Percentiles rank a stretch among this genome's conserved stretches.
phyloP scores from a whole-genome alignment of 495 filamentous ascomycete genomes.

The Hypoxylon fuscum region DNA sequence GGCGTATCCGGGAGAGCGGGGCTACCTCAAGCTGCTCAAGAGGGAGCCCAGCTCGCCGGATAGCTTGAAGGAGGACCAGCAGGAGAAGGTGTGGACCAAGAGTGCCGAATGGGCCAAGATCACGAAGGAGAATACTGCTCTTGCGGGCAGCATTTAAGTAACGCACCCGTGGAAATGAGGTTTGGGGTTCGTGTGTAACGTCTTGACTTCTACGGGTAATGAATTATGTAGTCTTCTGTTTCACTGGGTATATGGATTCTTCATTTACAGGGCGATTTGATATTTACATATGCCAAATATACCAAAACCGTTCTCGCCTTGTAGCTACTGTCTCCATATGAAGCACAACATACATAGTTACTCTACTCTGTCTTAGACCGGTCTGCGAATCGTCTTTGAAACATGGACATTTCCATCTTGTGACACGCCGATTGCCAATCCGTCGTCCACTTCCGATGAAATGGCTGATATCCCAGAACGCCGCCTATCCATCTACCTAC shows the following conservation, averaged over 20 bases:
- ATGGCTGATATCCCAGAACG: slow-evolving; percentile 62
- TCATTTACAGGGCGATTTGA: neutral
- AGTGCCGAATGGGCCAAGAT: slow-evolving; percentile 54
- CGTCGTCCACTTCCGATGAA: slow-evolving; percentile 59
- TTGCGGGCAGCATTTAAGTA: slow-evolving; percentile 13
- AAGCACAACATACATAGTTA: neutral
- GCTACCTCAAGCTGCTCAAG: slow-evolving; percentile 51
- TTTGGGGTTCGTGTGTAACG: neutral
- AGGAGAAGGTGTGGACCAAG: slow-evolving; percentile 56
- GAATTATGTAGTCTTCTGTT: slow-evolving; percentile 1
- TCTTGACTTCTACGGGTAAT: neutral
- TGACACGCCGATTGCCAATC: slow-evolving; percentile 59
- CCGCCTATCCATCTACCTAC: slow-evolving; percentile 62
- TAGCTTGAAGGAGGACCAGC: slow-evolving; percentile 50
- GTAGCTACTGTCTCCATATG: slow-evolving; percentile 1
- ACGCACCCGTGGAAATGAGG: neutral
- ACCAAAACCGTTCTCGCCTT: neutral
- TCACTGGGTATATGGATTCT: neutral
- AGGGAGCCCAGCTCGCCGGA: slow-evolving; percentile 51
- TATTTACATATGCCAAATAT: neutral
- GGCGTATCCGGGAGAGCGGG: slow-evolving; percentile 45
- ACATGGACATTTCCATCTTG: slow-evolving; percentile 54
- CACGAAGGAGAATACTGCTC: slow-evolving; percentile 30
- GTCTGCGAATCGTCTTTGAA: slow-evolving; percentile 48
- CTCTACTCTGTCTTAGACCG: slow-evolving; percentile 26